Evolutionary conservation across 2,329 filamentous ascomycete species (phyloP).

Genomic region (Orbilia oligospora): DNA sequence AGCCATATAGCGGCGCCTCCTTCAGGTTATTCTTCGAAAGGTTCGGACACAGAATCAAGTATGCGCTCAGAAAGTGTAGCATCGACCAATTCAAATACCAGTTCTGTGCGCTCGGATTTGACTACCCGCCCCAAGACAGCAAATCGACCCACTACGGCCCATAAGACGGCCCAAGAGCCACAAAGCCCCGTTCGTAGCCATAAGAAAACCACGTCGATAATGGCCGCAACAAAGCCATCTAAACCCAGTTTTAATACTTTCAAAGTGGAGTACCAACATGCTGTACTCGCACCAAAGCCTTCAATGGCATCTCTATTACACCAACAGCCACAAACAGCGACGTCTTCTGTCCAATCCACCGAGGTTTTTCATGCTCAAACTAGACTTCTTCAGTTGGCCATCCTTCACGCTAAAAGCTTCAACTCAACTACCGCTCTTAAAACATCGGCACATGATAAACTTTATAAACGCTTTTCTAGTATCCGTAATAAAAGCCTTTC

Average conservation of each 20-base stretch:
- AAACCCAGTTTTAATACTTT: conserved; percentile 50
- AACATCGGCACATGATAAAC: conserved; percentile 32
- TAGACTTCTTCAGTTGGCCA: conserved; percentile 47
- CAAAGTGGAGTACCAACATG: conserved; percentile 49
- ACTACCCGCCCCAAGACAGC: conserved; percentile 45
- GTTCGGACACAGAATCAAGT: conserved; percentile 53
- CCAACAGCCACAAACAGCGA: conserved; percentile 1
- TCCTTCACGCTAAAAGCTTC: conserved; percentile 53
- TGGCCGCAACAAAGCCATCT: conserved; percentile 22
- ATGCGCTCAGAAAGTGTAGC: conserved; percentile 57
- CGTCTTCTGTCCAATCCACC: conserved; percentile 32
- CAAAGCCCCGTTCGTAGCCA: conserved; percentile 41
- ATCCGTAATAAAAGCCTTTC: conserved; percentile 35
- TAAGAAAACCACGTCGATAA: conserved; percentile 32
- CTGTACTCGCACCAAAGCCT: conserved; percentile 32
- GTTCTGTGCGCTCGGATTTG: conserved; percentile 48
- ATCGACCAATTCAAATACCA: conserved; percentile 53
- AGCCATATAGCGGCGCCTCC: conserved; percentile 41
- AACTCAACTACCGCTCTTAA: conserved; percentile 40
- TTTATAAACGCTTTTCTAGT: conserved; percentile 39
- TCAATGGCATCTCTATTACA: conserved; percentile 43
- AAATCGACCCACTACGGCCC: background rate
- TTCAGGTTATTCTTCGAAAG: conserved; percentile 25
- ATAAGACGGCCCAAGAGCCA: conserved; percentile 36
- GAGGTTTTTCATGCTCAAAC: conserved; percentile 48